Evolutionary conservation across 106 monocot species (phyloP).

Genomic region (Dendrobium huoshanense): DNA sequence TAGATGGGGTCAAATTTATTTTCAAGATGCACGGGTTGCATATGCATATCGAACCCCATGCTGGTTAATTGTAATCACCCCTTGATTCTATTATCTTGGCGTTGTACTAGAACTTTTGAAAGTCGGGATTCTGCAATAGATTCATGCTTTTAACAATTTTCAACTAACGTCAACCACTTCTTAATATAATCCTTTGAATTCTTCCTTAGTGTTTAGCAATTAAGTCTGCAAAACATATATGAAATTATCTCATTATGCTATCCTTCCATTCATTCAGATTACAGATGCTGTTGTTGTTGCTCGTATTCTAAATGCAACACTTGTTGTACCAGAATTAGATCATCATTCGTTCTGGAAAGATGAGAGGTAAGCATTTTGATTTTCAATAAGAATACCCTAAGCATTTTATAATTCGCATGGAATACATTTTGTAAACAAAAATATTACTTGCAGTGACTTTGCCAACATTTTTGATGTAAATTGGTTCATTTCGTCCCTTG

Average conservation of each 20-base stretch:
- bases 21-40: background rate
- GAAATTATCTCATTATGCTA: background rate
- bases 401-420: background rate
- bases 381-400: background rate
- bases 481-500: slow-evolving; percentile 71
- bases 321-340: slow-evolving; percentile 91
- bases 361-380: slow-evolving; percentile 48
- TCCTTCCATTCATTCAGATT: slow-evolving; percentile 40
- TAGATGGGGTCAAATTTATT: too few relatives aligned
- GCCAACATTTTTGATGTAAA: slow-evolving; percentile 75
- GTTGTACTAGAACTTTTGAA: background rate
- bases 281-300: slow-evolving; percentile 95
- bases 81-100: background rate
- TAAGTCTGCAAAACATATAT: background rate
- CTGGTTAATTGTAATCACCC: background rate
- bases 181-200: background rate
- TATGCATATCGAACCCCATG: background rate
- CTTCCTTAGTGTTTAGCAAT: background rate
- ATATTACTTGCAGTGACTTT: slow-evolving; percentile 60
- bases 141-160: background rate
- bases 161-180: background rate
- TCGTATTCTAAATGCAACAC: slow-evolving; percentile 84
- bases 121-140: background rate
- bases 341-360: slow-evolving; percentile 97
- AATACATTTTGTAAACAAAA: background rate